Conservation (phyloP, 1,139 yeast species). For the Scheffersomyces titani region DNA sequence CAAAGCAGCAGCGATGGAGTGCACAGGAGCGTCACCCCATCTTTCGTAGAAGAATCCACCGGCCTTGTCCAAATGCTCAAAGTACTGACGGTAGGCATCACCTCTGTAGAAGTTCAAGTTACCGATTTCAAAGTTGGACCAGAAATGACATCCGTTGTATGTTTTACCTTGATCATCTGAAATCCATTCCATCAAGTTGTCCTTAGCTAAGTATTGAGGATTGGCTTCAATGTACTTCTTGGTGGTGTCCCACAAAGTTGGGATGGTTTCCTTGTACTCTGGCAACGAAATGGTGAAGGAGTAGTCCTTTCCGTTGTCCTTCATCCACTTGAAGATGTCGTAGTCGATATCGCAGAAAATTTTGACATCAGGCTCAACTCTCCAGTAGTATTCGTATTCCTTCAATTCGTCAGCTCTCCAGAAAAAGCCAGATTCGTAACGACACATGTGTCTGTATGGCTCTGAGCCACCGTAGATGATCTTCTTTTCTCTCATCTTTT, state of each 20-base stretch:
- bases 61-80: slow-evolving; percentile 68
- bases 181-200: slow-evolving; percentile 73
- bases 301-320: slow-evolving; percentile 69
- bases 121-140: slow-evolving; percentile 88
- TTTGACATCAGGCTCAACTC: slow-evolving; percentile 87
- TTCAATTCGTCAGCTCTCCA: slow-evolving; percentile 72
- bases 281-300: slow-evolving; percentile 82
- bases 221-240: slow-evolving; percentile 62
- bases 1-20: slow-evolving; percentile 81
- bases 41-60: slow-evolving; percentile 92
- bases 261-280: slow-evolving; percentile 79
- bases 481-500: slow-evolving; percentile 49
- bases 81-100: slow-evolving; percentile 66
- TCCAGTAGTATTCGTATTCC: slow-evolving; percentile 87
- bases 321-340: slow-evolving; percentile 81
- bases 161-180: slow-evolving; percentile 67
- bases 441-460: slow-evolving; percentile 84
- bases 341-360: slow-evolving; percentile 79
- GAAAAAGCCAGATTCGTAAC: slow-evolving; percentile 89
- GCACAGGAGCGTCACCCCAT: slow-evolving; percentile 95
- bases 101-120: slow-evolving; percentile 73
- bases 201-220: slow-evolving; percentile 64
- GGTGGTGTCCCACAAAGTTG: slow-evolving; percentile 80
- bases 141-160: slow-evolving; percentile 81
- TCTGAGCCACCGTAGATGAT: slow-evolving; percentile 64